Evolutionary conservation across 257 asterid genomes (phyloP).

Genomic region (Gentiana straminea): DNA sequence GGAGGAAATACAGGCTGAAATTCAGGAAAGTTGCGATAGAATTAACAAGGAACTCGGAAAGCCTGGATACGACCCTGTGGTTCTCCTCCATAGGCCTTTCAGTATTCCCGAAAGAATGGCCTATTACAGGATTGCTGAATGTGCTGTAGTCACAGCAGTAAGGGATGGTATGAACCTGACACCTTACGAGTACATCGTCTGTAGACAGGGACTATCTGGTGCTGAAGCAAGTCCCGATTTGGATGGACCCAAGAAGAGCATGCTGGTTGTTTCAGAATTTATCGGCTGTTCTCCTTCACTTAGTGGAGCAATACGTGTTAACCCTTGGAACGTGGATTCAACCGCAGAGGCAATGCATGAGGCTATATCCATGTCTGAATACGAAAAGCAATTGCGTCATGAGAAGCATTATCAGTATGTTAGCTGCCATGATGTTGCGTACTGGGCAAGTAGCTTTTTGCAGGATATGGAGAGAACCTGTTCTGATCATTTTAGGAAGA

Average conservation of each 20-base stretch:
- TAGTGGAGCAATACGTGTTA: conserved; percentile 76
- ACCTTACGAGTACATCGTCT: conserved; percentile 80
- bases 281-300: conserved; percentile 89
- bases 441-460: conserved; percentile 82
- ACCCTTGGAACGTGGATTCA: conserved; percentile 74
- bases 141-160: conserved; percentile 88
- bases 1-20: conserved; percentile 60
- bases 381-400: conserved; percentile 66
- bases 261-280: conserved; percentile 88
- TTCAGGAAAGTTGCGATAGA: conserved; percentile 57
- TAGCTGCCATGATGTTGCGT: conserved; percentile 62
- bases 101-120: conserved; percentile 78
- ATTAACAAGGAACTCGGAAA: conserved; percentile 57
- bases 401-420: conserved; percentile 80
- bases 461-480: conserved; percentile 90
- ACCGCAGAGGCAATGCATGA: conserved; percentile 71
- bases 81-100: conserved; percentile 44
- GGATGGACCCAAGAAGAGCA: conserved; percentile 68
- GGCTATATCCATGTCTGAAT: conserved; percentile 57
- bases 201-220: conserved; percentile 61
- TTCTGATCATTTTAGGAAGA: conserved; percentile 60
- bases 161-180: conserved; percentile 92
- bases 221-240: conserved; percentile 36
- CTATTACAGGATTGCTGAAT: conserved; percentile 78
- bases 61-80: conserved; percentile 71